Conservation (phyloP, 164 flowering plant species). For the Stephania japonica region DNA sequence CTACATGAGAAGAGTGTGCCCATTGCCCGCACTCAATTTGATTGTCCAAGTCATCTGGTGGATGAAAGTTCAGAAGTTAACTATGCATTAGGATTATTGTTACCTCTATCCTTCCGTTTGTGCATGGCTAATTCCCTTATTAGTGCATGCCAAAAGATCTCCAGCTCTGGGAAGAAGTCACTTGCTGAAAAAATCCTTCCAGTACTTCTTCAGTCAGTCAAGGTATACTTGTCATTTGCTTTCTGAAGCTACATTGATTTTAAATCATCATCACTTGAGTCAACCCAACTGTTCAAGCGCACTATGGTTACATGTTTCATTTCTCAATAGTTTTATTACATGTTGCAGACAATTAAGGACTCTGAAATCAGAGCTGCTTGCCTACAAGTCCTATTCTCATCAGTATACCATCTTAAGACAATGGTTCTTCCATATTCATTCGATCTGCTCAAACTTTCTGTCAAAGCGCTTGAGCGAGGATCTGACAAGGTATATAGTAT, state of each 20-base stretch:
- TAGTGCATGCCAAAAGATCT: slow-evolving; percentile 78
- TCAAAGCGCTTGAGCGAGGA: slow-evolving; percentile 48
- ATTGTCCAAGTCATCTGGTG: background rate
- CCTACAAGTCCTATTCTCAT: slow-evolving; percentile 71
- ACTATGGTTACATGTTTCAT: background rate
- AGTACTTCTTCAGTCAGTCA: slow-evolving; percentile 34
- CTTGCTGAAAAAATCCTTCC: slow-evolving; percentile 48
- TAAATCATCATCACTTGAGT: background rate
- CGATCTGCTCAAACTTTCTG: slow-evolving; percentile 50
- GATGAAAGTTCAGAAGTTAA: background rate
- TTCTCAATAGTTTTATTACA: slow-evolving; percentile 3
- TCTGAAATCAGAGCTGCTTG: slow-evolving; percentile 73
- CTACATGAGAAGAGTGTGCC: slow-evolving; percentile 17
- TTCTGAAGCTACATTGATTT: background rate
- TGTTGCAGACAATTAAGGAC: slow-evolving; percentile 33
- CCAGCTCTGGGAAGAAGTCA: slow-evolving; percentile 41
- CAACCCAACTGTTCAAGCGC: background rate
- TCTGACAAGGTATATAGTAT: slow-evolving; percentile 43
- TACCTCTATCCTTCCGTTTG: slow-evolving; percentile 50
- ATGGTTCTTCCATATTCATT: slow-evolving; percentile 52
- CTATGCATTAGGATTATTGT: slow-evolving; percentile 7
- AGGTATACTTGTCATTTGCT: slow-evolving; percentile 30
- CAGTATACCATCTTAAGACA: slow-evolving; percentile 71
- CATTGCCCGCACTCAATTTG: slow-evolving; percentile 15
- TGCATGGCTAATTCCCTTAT: slow-evolving; percentile 95